Evolutionary conservation across 169 alveolate genomes (phyloP), one percentile per base, ranked within the genome.

Genomic region (Fabrea salina): DNA sequence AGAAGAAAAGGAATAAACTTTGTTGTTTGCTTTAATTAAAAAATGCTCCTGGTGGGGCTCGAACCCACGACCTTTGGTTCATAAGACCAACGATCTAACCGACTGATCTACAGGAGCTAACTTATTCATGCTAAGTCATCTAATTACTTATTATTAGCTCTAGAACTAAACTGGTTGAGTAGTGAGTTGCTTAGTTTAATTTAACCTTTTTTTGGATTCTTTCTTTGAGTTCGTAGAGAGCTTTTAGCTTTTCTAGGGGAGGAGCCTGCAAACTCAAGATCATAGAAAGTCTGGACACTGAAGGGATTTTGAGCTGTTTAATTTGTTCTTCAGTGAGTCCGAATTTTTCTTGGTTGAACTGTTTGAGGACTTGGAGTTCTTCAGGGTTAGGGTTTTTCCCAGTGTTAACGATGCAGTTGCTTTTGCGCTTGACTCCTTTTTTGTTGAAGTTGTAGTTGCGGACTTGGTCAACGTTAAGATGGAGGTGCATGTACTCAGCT

Each of bases 401-500:
- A 19, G 88, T 83, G 56, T 89, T 89, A 35, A 89, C 83, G 53
- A 89, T 83, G 43, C 82, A 83, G 33, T 86, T 86, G 67, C 85
- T 82, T 67, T 89, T 89, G 67, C 91, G 64, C 50, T 84, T 47
- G 25, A 89, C 85, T 32, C 71, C 84, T 41, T 35, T 76, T 67
- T 86, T 89, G n/a, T 71, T 75, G 64, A 53, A 41, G 68, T 89
- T 89, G 58, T 84, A 66, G 3, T 71, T 35, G 43, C 67, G 81
- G 53, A 89, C 87, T 43, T 71, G 35, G 43, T 89, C 86, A 0
- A 89, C 44, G 59, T 86, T 88, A 7, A 89, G 68, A 22, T 80
- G 84, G n/a, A 89, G 76, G 13, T 89, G 89, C 89, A 89, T 77
- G 67, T 86, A 89, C 64, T 89, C 94, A 5, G 91, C 91, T 32